These are phyloP conservation scores for Solanum piurae DNA, from an alignment of 257 asterid species.

Conservation along the genomic window DNA sequence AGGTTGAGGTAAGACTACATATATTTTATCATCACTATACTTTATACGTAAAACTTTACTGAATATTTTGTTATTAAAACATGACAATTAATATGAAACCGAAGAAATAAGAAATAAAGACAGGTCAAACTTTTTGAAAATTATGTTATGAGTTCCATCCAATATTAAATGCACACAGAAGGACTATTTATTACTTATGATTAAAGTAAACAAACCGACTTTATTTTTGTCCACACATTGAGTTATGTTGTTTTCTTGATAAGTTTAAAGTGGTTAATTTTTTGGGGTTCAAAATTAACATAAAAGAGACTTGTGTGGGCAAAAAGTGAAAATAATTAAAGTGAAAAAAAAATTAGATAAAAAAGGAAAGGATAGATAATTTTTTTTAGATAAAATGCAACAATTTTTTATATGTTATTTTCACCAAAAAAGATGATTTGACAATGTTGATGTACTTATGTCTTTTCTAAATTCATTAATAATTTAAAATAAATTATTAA, in stretches of 20 bases:
- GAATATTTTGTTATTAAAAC: not conserved
- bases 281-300: not conserved
- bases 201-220: not conserved
- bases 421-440: not conserved
- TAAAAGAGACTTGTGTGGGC: not conserved
- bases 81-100: not conserved
- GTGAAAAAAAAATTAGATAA: not conserved
- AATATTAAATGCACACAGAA: not conserved
- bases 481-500: no score
- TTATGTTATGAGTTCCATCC: not conserved
- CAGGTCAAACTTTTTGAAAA: not conserved
- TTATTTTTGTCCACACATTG: not conserved
- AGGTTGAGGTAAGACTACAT: no score
- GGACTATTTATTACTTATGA: not conserved
- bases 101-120: not conserved
- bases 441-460: not conserved
- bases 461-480: no score
- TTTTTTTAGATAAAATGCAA: not conserved
- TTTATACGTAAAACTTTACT: not conserved
- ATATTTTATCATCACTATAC: accelerated
- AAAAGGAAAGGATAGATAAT: not conserved
- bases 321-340: not conserved
- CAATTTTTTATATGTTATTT: not conserved
- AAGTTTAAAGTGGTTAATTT: not conserved
- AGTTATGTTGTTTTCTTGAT: not conserved